Base-by-base conservation (phyloP, 2,329 filamentous ascomycete genomes). In the Penicillium paneum region DNA sequence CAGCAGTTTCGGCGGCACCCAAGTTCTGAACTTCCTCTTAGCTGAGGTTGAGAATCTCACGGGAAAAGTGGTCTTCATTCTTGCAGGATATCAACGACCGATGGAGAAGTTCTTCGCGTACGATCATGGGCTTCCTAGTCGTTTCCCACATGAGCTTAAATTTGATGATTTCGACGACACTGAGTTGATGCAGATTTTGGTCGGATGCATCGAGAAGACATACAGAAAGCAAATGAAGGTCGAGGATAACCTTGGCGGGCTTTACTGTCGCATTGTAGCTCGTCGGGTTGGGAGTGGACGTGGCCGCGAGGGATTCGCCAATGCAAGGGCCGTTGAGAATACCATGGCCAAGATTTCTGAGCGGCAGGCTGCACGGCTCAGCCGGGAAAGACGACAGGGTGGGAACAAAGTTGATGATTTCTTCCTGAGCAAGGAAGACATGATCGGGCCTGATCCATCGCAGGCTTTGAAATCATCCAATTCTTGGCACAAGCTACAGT, bases 81-180 rank as follows among this genome's bases (percentile, higher is more conserved):
- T 93, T 3, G 89, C 88, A 0, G 89, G 90, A 0, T 92, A 92
- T 69, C 78, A 78, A 45, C 85, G 84, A 60, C 79, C 89, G 58
- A 92, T 93, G 88, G 88, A 92, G 62, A 79, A 79, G 0, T 90
- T 92, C 67, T 91, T 90, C 43, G 78, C 82, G 0, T 87, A 91
- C 56, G 92, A 92, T 41, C 84, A 84, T 0, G 88, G 89, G 0
- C 75, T 92, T 3, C 77, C 81, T 0, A 89, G 87, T 59, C 83
- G 89, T 0, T 85, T 93, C 35, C 88, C 88, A 0, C 74, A 83
- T 11, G 73, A 79, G 32, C 76, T 92, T 63, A 78, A 82, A 39
- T 93, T 92, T 52, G 74, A 80, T 0, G 89, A 93, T 67, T 92
- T 90, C 58, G 74, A 75, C 0, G 85, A 92, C 43, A 62, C 73